Conservation (phyloP, 805 yeast species). For the Candida insectorum region DNA sequence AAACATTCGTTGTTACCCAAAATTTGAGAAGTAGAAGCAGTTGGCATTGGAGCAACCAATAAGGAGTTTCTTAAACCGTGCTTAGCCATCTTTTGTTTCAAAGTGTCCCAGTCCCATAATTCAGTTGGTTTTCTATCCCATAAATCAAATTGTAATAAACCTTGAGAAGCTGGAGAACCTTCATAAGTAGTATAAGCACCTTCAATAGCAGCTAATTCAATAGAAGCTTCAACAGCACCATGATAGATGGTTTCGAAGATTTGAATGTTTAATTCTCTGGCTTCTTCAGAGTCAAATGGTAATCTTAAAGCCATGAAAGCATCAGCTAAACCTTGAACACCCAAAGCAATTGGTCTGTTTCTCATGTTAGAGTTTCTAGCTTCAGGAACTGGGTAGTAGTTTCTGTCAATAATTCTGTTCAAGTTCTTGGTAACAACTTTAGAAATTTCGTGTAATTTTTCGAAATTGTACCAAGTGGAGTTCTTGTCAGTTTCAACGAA, state of each 20-base stretch:
- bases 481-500: conserved; percentile 46
- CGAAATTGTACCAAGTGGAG: conserved; percentile 49
- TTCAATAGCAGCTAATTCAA: conserved; percentile 49
- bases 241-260: conserved; percentile 62
- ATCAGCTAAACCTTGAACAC: conserved; percentile 64
- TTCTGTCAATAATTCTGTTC: conserved; percentile 55
- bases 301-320: conserved; percentile 53
- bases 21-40: conserved; percentile 64
- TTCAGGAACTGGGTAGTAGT: conserved; percentile 54
- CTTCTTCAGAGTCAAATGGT: conserved; percentile 57
- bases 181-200: conserved; percentile 50
- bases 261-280: conserved; percentile 54
- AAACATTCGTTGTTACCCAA: conserved; percentile 61
- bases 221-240: conserved; percentile 55
- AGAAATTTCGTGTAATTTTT: conserved; percentile 51
- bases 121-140: conserved; percentile 60
- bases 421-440: conserved; percentile 55
- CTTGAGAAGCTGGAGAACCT: conserved; percentile 61
- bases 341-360: conserved; percentile 60
- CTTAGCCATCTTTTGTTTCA: conserved; percentile 46
- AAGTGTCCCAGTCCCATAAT: conserved; percentile 56
- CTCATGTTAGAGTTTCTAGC: conserved; percentile 53
- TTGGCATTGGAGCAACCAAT: conserved; percentile 64
- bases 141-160: conserved; percentile 53
- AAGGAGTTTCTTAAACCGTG: conserved; percentile 57